Evolutionary conservation across 495 filamentous ascomycete species (phyloP), one percentile per base, ranked within the genome.

Genomic region (Lepraria neglecta): DNA sequence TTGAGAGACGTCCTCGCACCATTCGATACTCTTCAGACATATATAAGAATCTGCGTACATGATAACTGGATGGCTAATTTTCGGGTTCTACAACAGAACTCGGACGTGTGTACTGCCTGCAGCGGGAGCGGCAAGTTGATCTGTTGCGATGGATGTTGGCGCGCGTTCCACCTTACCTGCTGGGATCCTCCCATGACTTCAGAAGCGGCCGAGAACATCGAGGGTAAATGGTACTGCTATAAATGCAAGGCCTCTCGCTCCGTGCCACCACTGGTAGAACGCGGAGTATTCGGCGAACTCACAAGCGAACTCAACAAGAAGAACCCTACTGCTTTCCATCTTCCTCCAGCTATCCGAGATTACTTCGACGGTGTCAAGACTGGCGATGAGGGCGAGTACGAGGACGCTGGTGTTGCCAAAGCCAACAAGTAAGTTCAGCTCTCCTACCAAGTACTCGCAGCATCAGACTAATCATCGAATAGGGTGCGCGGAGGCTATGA

Each of bases 81-180:
- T 61, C 57, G 44, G 44, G 62, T 67, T 58, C 76, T 12, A 38
- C 12, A 84, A 75, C 82, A 87, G 66, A 96, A 96, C 69, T 88
- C 90, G 65, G 94, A 98, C 66, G 84, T 86, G 67, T 98, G 94
- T 74, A 80, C 82, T 53, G 80, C 90, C 11, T 98, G 94, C 73
- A 83, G 85, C 65, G 84, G 84, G 45, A 86, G 82, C 57, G 94
- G 94, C n/a, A 79, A 86, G 56, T 77, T 98, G 30, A 76, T 97
- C 60, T 96, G 92, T 74, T 98, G 94, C 72, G 94, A 97, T 72
- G 87, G 87, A 52, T 98, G 94, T 75, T 79, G 82, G 19, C 83
- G 87, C 50, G 87, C 90, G 0, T 96, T 91, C 73, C 94, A 98
- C 71, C 90, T 91, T 68, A 76, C 77, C 48, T 98, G 94, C 71